Conservation (phyloP, 2,329 filamentous ascomycete genomes). For the Didymella glomerata region DNA sequence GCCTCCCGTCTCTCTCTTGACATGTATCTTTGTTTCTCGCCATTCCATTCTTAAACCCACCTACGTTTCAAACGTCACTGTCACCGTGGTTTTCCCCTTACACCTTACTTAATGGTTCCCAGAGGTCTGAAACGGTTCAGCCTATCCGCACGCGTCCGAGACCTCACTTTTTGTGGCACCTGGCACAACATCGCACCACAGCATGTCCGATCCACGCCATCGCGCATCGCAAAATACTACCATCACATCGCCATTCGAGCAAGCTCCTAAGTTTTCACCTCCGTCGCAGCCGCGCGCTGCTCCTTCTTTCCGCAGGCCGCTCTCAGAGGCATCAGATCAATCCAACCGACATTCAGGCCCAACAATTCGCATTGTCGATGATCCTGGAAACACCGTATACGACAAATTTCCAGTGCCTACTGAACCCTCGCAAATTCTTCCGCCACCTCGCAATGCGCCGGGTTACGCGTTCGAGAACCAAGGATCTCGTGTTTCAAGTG, state of each 20-base stretch:
- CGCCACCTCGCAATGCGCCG: slow-evolving; percentile 49
- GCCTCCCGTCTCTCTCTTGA: slow-evolving; percentile 48
- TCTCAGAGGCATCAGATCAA: slow-evolving; percentile 51
- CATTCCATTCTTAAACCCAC: slow-evolving; percentile 41
- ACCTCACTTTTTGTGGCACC: slow-evolving; percentile 33
- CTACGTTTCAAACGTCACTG: slow-evolving; percentile 32
- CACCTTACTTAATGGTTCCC: slow-evolving; percentile 44
- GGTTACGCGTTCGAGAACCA: slow-evolving; percentile 51
- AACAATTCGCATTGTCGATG: slow-evolving; percentile 53
- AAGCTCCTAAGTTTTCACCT: slow-evolving; percentile 44
- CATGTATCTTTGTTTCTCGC: slow-evolving; percentile 48
- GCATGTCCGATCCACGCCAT: slow-evolving; percentile 44
- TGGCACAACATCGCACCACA: slow-evolving; percentile 32
- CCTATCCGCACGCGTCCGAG: slow-evolving; percentile 33
- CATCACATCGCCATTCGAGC: slow-evolving; percentile 37
- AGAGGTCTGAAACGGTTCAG: slow-evolving; percentile 22
- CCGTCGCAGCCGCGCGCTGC: slow-evolving; percentile 36
- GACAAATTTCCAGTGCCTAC: slow-evolving; percentile 52
- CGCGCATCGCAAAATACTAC: slow-evolving; percentile 39
- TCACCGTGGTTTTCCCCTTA: slow-evolving; percentile 30
- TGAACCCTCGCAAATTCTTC: slow-evolving; percentile 51
- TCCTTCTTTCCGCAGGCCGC: slow-evolving; percentile 47
- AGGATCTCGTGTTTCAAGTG: slow-evolving; percentile 52
- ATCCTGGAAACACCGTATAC: slow-evolving; percentile 48
- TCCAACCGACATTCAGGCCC: slow-evolving; percentile 50